phyloP scores from a whole-genome alignment of 2,329 filamentous ascomycete genomes.

The Tolypocladium guangdongense region DNA sequence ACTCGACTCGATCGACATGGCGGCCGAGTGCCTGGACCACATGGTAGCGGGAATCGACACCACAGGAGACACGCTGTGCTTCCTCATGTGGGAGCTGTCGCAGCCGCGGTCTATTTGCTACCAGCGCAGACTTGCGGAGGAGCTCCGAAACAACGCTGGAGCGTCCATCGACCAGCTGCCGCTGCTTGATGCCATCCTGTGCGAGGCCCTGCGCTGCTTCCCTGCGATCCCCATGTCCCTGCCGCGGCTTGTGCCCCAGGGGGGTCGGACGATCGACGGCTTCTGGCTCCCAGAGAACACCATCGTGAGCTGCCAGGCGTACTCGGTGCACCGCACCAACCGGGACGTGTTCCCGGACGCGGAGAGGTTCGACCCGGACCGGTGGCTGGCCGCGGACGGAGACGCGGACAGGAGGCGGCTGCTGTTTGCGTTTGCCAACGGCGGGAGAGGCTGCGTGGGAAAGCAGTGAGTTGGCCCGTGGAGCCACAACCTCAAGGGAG shows the following conservation, averaged over 20 bases:
- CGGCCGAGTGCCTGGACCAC: slow-evolving; percentile 60
- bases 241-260: slow-evolving; percentile 45
- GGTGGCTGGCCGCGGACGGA: slow-evolving; percentile 68
- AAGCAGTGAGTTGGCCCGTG: slow-evolving; percentile 45
- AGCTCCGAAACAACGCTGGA: slow-evolving; percentile 33
- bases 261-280: slow-evolving; percentile 44
- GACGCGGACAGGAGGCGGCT: slow-evolving; percentile 57
- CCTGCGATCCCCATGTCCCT: slow-evolving; percentile 57
- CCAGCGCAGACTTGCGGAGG: slow-evolving; percentile 41
- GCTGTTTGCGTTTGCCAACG: slow-evolving; percentile 56
- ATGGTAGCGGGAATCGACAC: slow-evolving; percentile 65
- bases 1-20: slow-evolving; percentile 43
- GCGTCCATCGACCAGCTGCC: slow-evolving; percentile 36
- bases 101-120: slow-evolving; percentile 40
- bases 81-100: slow-evolving; percentile 62
- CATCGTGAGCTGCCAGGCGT: slow-evolving; percentile 50
- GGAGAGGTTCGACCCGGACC: slow-evolving; percentile 66
- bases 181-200: slow-evolving; percentile 53
- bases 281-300: slow-evolving; percentile 41
- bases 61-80: slow-evolving; percentile 58
- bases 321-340: slow-evolving; percentile 48
- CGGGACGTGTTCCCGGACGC: slow-evolving; percentile 65
- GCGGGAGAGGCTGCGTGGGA: slow-evolving; percentile 54
- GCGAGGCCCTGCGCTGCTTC: slow-evolving; percentile 51
- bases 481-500: too few species aligned